Evolutionary conservation across 2,329 filamentous ascomycete genomes (phyloP).

Genomic region (Xylaria arbuscula): DNA sequence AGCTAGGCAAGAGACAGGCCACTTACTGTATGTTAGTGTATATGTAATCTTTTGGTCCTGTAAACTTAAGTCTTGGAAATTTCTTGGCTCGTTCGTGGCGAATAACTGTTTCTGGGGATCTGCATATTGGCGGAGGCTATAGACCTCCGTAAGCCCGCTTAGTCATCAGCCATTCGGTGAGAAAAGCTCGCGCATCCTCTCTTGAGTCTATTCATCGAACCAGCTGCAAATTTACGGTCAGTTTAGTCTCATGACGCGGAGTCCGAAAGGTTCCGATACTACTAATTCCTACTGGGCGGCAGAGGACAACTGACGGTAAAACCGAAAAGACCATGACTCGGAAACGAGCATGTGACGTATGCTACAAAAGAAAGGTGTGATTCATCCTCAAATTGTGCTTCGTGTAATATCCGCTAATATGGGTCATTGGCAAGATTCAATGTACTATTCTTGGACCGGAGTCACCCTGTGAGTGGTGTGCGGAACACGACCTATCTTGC

Average conservation of each 20-base stretch:
- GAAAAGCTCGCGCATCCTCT: not conserved
- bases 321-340: slow-evolving; percentile 20
- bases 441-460: slow-evolving; percentile 16
- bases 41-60: not conserved
- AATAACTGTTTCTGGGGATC: not conserved
- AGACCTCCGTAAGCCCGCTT: not conserved
- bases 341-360: slow-evolving; percentile 32
- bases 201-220: not conserved
- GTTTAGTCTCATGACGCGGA: slow-evolving; percentile 1
- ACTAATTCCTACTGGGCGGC: not conserved
- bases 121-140: not conserved
- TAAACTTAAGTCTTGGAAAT: not conserved
- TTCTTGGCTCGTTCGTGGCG: slow-evolving; percentile 1
- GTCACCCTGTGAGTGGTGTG: slow-evolving; percentile 23
- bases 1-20: not conserved
- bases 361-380: slow-evolving; percentile 27
- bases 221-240: slow-evolving; percentile 35
- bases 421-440: slow-evolving; percentile 14
- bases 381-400: not conserved
- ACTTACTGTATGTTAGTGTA: not conserved
- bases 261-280: slow-evolving; percentile 19
- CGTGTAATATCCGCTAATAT: slow-evolving; percentile 2
- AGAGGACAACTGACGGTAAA: not conserved
- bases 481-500: slow-evolving; percentile 24
- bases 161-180: not conserved